Evolutionary conservation across 306 rosid species (phyloP), one percentile per base, ranked within the genome.

Genomic region (Quercus berberidifolia): DNA sequence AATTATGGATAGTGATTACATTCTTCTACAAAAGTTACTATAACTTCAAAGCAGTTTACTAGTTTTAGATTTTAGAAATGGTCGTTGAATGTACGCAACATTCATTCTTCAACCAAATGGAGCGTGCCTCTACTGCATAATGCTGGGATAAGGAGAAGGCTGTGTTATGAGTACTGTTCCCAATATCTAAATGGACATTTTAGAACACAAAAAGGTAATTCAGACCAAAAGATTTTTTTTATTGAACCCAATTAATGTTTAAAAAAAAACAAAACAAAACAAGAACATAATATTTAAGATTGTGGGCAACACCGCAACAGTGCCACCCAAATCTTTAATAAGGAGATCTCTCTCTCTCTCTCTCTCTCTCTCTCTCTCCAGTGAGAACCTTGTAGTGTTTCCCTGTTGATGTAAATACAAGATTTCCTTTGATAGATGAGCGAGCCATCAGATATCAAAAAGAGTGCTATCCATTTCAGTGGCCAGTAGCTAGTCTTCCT

Each of bases 401-500:
- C 15, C 25, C 71, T 7, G 9, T 7, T 17, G 25, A 33, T 67
- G 35, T 19, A 18, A 6, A 18, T 67, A 67, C 51, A 33, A 15
- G 1, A 63, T 26, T 28, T 63, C 38, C 20, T 19, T 63, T 18
- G 54, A 14, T 23, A 18, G 54, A 13, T 4, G 31, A 59, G 20
- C n/a, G 23, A 65, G 21, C 23, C 71, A 18, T 30, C 35, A 18
- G 18, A 67, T 15, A 33, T 67, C 9, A 43, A 43, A 30, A 64
- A 33, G 3, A 17, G 14, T 59, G 23, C 5, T 43, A 8, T 7
- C 25, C 23, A 33, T 26, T 67, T 13, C 23, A 17, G 71, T 67
- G 71, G 71, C 28, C 17, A n/a, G 68, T 74, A 19, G 23, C 65
- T 79, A 77, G 76, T 86, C 78, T 75, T 70, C 76, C n/a, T 78